These are phyloP conservation scores for Lotmaria passim DNA, from an alignment of 208 protist genomes.

Conservation along the genomic window DNA sequence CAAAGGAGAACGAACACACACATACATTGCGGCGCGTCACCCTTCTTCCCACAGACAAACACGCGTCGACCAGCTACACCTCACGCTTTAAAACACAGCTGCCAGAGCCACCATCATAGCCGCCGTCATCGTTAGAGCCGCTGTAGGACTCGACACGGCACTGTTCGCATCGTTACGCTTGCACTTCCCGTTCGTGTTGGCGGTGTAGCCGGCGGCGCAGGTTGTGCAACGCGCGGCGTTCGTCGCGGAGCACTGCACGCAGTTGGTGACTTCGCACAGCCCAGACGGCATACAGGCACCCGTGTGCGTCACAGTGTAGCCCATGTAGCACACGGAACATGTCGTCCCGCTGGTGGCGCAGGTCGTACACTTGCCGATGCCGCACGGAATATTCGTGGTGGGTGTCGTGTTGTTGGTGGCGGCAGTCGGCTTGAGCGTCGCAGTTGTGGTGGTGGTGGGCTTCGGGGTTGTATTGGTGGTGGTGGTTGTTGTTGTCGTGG, in stretches of 20 bases:
- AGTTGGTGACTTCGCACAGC: neutral
- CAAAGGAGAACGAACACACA: too few relatives aligned
- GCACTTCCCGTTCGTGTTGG: neutral
- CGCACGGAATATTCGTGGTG: neutral
- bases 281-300: neutral
- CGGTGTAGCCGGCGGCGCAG: neutral
- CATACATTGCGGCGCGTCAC: too few relatives aligned
- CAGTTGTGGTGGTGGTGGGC: too few relatives aligned
- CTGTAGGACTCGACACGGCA: neutral
- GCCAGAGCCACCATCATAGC: too few relatives aligned
- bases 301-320: neutral
- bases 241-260: neutral
- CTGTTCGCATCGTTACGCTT: neutral
- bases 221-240: neutral
- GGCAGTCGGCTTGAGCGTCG: too few relatives aligned
- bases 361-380: neutral
- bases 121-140: too few relatives aligned
- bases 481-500: too few relatives aligned
- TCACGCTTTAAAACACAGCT: too few relatives aligned
- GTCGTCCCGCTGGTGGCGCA: neutral
- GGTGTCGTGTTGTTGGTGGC: too few relatives aligned
- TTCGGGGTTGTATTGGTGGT: too few relatives aligned
- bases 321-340: neutral
- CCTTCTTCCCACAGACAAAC: neutral
- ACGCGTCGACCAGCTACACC: too few relatives aligned